Percentiles rank a stretch among this genome's conserved stretches.
phyloP scores from a whole-genome alignment of 169 alveolate genomes.

The Cryptosporidium baileyi region DNA sequence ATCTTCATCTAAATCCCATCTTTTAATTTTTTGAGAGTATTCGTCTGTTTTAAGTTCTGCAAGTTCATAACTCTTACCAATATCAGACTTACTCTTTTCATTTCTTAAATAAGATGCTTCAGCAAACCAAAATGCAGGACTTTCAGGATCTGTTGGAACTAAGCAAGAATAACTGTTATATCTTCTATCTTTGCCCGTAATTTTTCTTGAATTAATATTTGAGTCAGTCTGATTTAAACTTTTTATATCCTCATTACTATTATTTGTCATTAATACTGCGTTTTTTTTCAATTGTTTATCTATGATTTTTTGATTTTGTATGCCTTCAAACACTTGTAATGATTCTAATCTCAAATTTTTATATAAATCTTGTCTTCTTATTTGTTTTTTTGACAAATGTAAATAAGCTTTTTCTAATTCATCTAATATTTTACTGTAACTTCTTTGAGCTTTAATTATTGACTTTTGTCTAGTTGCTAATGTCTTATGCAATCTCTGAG shows the following conservation, averaged over 20 bases:
- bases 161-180: conserved; percentile 49
- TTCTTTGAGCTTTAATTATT: conserved; percentile 44
- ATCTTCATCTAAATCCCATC: conserved; percentile 47
- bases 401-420: conserved; percentile 43
- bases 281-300: conserved; percentile 23
- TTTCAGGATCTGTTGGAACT: conserved; percentile 55
- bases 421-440: conserved; percentile 36
- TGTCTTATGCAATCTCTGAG: conserved; percentile 41
- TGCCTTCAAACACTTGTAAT: conserved; percentile 44
- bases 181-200: conserved; percentile 37
- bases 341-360: conserved; percentile 42
- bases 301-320: conserved; percentile 31
- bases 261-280: background rate
- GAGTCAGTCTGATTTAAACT: background rate
- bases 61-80: background rate
- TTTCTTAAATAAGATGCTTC: conserved; percentile 58
- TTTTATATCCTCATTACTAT: background rate
- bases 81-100: conserved; percentile 9
- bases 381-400: conserved; percentile 46
- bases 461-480: conserved; percentile 62
- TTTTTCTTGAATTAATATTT: background rate
- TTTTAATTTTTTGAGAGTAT: conserved; percentile 8
- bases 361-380: conserved; percentile 67
- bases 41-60: conserved; percentile 9
- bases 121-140: conserved; percentile 71